Conservation (phyloP, 116 monocot genomes). For the Trichopus zeylanicus region DNA sequence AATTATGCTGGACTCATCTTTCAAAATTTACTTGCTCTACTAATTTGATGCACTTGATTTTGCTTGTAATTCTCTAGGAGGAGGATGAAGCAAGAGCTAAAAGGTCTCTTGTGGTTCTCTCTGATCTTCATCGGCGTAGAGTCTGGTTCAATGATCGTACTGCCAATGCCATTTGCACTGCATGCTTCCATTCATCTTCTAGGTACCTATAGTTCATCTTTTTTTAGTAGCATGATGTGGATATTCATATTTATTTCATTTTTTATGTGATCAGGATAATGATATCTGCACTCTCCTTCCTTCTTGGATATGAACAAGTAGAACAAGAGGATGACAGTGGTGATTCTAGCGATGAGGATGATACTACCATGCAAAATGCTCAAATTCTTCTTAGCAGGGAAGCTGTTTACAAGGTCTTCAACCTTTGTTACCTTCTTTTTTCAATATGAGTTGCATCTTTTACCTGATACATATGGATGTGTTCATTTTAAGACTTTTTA, state of each 20-base stretch:
- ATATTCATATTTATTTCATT: background rate
- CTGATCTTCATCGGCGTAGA: conserved; percentile 87
- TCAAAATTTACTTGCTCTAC: background rate
- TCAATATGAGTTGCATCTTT: background rate
- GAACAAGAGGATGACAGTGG: conserved; percentile 55
- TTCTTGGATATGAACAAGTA: conserved; percentile 68
- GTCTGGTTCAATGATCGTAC: conserved; percentile 96
- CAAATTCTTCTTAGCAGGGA: conserved; percentile 59
- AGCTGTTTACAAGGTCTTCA: conserved; percentile 76
- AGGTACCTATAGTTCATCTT: conserved; percentile 23
- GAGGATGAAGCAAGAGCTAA: conserved; percentile 74
- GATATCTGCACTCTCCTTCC: conserved; percentile 70
- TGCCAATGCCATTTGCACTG: conserved; percentile 81
- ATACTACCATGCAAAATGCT: conserved; percentile 34
- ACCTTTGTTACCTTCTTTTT: background rate
- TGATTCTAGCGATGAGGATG: conserved; percentile 59
- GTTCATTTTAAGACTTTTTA: background rate
- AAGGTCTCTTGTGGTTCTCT: conserved; percentile 64
- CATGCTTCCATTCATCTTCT: conserved; percentile 82
- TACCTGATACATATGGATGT: background rate
- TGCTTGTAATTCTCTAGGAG: conserved; percentile 23
- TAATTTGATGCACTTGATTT: background rate
- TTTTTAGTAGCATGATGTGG: background rate
- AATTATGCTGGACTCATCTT: background rate
- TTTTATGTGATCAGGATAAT: conserved; percentile 59